Percentiles rank a stretch among this genome's conserved stretches.
phyloP scores from a whole-genome alignment of 371 early-diverging fungal genomes.

The Cokeromyces recurvatus region DNA sequence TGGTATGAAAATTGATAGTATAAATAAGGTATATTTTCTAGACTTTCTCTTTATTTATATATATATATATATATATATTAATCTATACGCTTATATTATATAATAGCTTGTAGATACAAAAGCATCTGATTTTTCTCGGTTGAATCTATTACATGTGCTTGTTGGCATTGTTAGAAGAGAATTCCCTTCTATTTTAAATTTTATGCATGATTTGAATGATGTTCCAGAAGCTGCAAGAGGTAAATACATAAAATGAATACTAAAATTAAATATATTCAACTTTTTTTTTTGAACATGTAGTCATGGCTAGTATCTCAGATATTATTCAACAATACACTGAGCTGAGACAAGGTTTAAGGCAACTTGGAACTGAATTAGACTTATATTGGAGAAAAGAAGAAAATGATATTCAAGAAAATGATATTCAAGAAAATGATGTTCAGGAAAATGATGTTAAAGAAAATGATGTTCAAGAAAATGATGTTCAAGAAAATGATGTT shows the following conservation, averaged over 20 bases:
- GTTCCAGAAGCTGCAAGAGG: conserved; percentile 35
- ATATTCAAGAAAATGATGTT: neutral
- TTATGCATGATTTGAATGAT: conserved; percentile 38
- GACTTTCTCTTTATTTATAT: neutral
- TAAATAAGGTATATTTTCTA: conserved; percentile 41
- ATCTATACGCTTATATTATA: no score
- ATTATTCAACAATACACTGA: conserved; percentile 28
- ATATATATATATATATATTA: no score
- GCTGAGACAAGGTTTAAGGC: conserved; percentile 24
- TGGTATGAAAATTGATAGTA: conserved; percentile 49
- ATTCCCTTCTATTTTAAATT: conserved; percentile 39
- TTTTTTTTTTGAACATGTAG: neutral
- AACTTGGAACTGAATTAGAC: conserved; percentile 15
- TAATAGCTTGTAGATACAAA: conserved; percentile 51
- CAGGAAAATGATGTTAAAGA: neutral
- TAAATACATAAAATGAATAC: conserved; percentile 2
- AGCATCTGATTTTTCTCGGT: conserved; percentile 31
- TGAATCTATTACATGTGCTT: conserved; percentile 46
- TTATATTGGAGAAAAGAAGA: conserved; percentile 10
- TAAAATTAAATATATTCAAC: neutral
- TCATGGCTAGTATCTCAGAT: conserved; percentile 26
- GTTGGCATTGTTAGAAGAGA: conserved; percentile 40
- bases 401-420: neutral
- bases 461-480: neutral
- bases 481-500: neutral